phyloP scores from a whole-genome alignment of 352 stramenopile species.

The Hyaloperonospora arabidopsidis region DNA sequence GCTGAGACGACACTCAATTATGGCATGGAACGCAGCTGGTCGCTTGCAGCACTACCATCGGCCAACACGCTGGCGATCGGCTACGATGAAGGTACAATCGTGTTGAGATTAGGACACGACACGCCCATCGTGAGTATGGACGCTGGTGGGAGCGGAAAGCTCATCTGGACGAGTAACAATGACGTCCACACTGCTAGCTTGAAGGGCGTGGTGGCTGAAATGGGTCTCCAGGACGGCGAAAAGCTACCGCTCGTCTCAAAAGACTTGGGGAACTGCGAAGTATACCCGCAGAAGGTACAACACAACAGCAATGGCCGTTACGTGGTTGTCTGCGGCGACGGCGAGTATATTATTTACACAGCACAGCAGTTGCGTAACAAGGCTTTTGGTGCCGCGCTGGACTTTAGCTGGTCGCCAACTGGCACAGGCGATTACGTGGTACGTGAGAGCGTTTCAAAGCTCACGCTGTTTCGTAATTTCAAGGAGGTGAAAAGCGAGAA shows the following conservation, averaged over 20 bases:
- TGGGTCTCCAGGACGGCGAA: slow-evolving; percentile 84
- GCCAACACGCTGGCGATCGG: slow-evolving; percentile 92
- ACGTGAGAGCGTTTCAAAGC: slow-evolving; percentile 90
- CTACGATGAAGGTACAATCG: slow-evolving; percentile 92
- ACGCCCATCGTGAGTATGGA: slow-evolving; percentile 98
- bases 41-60: slow-evolving; percentile 74
- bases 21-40: slow-evolving; percentile 97
- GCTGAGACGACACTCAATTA: slow-evolving; percentile 99
- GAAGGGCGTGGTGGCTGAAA: slow-evolving; percentile 78
- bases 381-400: slow-evolving; percentile 93
- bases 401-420: slow-evolving; percentile 96
- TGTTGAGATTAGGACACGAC: slow-evolving; percentile 96
- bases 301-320: slow-evolving; percentile 99
- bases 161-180: slow-evolving; percentile 98
- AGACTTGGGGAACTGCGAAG: slow-evolving; percentile 95
- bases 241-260: slow-evolving; percentile 71
- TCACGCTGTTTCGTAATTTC: slow-evolving; percentile 99
- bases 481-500: slow-evolving; percentile 94
- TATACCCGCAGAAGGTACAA: slow-evolving; percentile 96
- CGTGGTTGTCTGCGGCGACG: slow-evolving; percentile 96
- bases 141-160: slow-evolving; percentile 83
- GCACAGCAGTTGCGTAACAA: slow-evolving; percentile 93
- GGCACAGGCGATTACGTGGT: slow-evolving; percentile 99
- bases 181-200: slow-evolving; percentile 94
- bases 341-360: slow-evolving; percentile 99